Evolutionary conservation across 2,329 filamentous ascomycete genomes (phyloP), one percentile per base, ranked within the genome.

Genomic region (Xenosphaeropsis pyriputrescens): DNA sequence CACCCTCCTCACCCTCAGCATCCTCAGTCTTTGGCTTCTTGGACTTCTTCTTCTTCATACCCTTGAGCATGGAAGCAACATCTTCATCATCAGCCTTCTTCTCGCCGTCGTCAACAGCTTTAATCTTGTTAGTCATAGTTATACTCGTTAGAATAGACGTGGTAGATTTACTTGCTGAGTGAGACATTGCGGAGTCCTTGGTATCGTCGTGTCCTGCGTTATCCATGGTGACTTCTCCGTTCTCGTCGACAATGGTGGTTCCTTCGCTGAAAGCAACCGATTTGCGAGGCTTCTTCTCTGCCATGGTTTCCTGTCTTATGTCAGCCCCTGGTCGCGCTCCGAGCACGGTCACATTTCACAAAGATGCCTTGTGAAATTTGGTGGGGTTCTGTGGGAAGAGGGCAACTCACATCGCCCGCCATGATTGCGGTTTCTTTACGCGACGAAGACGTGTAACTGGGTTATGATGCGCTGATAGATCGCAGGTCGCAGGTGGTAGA

Each of bases 201-300:
- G 80, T 70, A 53, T 85, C 82, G 53, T 80, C 75, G 54, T 67
- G 60, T 51, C 72, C 69, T 48, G 78, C 72, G 59, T 83, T 75
- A 58, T 75, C 70, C 62, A 82, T 78, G 53, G 75, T 85, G 57
- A 95, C 76, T 57, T 79, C 75, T 53, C 89, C 89, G 70, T 94
- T 84, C 61, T 76, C 75, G 67, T 93, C 84, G 59, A 95, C 88
- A 53, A 94, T 77, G 48, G 83, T 73, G 52, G 85, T 75, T 55
- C 85, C 84, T 62, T 91, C 83, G 57, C 80, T 88, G 61, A 96
- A 96, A 47, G 86, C 79, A 54, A 96, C 89, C 34, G 85, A 93
- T 66, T 96, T 94, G 64, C 88, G 82, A 54, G 80, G 76, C 61
- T 83, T 86, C 57, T 72, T 71, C 52, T 78, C 70, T 15, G 50